phyloP scores from a whole-genome alignment of 495 filamentous ascomycete genomes.

The Daldinia caldariorum region DNA sequence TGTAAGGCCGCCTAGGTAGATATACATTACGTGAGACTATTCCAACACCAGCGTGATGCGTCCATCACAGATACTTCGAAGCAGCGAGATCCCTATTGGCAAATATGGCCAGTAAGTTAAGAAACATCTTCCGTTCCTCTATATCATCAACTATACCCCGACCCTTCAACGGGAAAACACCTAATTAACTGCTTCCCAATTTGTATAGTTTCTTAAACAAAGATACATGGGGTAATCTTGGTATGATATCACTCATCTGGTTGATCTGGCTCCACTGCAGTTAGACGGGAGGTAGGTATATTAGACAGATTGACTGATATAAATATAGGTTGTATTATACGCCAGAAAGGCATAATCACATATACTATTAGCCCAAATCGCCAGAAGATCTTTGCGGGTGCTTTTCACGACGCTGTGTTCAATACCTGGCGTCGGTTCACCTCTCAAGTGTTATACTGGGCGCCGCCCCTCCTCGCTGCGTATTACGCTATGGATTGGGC shows the following conservation, averaged over 20 bases:
- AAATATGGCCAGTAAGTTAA: slow-evolving; percentile 38
- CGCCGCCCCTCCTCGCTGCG: slow-evolving; percentile 74
- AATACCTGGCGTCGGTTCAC: slow-evolving; percentile 66
- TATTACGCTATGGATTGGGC: slow-evolving; percentile 88
- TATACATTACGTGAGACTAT: not conserved
- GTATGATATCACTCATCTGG: not conserved
- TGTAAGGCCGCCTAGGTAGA: not conserved
- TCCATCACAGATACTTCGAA: slow-evolving; percentile 33
- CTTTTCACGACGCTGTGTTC: slow-evolving; percentile 63
- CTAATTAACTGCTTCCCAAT: not conserved
- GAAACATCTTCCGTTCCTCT: not conserved
- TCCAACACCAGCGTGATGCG: slow-evolving; percentile 17
- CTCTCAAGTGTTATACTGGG: slow-evolving; percentile 78
- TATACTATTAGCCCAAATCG: slow-evolving; percentile 62
- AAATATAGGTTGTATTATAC: slow-evolving; percentile 12
- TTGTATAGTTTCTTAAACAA: slow-evolving; percentile 33
- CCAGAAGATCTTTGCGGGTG: slow-evolving; percentile 62
- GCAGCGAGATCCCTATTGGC: slow-evolving; percentile 26
- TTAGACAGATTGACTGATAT: not conserved
- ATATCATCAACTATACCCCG: not conserved
- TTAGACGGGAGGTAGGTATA: not conserved
- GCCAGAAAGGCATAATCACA: slow-evolving; percentile 63
- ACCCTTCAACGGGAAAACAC: not conserved
- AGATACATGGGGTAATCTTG: slow-evolving; percentile 35
- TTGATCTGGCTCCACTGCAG: not conserved